Base-by-base conservation (phyloP, 2,329 filamentous ascomycete genomes). In the Botrytis pseudocinerea region DNA sequence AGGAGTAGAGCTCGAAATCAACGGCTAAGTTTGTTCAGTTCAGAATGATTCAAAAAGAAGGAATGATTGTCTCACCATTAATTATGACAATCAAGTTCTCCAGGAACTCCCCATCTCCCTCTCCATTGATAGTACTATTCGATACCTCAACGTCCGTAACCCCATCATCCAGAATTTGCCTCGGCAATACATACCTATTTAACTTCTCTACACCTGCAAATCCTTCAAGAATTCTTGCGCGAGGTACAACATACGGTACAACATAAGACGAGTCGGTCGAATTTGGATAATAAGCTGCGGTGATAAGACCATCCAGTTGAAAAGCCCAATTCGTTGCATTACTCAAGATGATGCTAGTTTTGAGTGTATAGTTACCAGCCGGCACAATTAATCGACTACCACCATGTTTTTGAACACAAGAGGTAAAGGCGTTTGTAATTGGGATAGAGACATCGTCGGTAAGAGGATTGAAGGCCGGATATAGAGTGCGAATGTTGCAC, bases 1-100 rank as follows among this genome's bases (percentile, higher is more conserved):
- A 84, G 57, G 85, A 87, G 79, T 87, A 87, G 72, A 88, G 75
- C 77, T 88, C 87, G 69, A 88, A 87, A 76, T 88, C 85, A 69
- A 80, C 82, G 10, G 83, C 82, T 72, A 40, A 74, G n/a, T 76
- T 74, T 46, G 80, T 73, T 12, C 70, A 70, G 54, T 60, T 74
- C 6, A 76, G 77, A 40, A 81, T 74, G 20, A 80, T 73, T 10
- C 8, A 46, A 10, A 68, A 32, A 74, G 64, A 4, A 76, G 35
- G 54, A 64, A 57, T 2, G 66, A 7, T 16, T 0, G 32, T 48
- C 62, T 64, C 22, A 72, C 70, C 70, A 75, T 86, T 83, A 73
- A 85, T 81, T 70, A 88, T 82, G 73, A 84, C 82, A 74, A 88
- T 83, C 85, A 88, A 88, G 76, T 88, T 87, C 10, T 72, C 51